Base-by-base conservation (phyloP, 2,329 filamentous ascomycete species). In the Epichloe scottii region DNA sequence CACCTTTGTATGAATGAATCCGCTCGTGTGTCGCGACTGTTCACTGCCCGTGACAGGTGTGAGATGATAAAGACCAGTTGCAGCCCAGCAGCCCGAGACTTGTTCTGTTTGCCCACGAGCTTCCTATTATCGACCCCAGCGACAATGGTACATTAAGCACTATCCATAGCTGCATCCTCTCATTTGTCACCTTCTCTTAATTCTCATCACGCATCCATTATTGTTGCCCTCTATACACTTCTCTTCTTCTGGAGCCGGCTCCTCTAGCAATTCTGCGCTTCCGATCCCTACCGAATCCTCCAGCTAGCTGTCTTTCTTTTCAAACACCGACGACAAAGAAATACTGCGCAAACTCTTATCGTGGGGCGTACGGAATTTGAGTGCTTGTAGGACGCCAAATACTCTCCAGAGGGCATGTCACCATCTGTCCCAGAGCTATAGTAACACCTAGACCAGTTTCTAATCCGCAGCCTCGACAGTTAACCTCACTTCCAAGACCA, bases 101-200 rank as follows among this genome's bases (percentile, higher is more conserved):
- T 21, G 34, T 40, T 44, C 40, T 51, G 12, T 33, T 48, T 44
- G 39, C 23, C 26, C 38, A 30, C 33, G 14, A 30, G 11, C 30
- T 44, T 46, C 33, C 23, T 50, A 52, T 52, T 50, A 39, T 49
- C 48, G 10, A 19, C 43, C 15, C 4, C 10, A 3, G 26, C 12
- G 43, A 52, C 47, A 52, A 52, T 52, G 47, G 47, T 42, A 26
- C 21, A 41, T 17, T 40, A 21, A 45, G 15, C 6, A 35, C 35
- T 12, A 17, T 44, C 21, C 19, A 30, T 21, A 12, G 17, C 12
- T 11, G n/a, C 15, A 7, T 19, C 17, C 19, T 46, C 42, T 45
- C 42, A 35, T 44, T 41, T 23, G 26, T 43, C 17, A 19, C n/a
- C 23, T 7, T 23, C 38, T 8, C 4, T 6, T n/a, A 12, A 21